Conservation (phyloP, 1,284 basidiomycete species). For the Puccinia brachypodii region DNA sequence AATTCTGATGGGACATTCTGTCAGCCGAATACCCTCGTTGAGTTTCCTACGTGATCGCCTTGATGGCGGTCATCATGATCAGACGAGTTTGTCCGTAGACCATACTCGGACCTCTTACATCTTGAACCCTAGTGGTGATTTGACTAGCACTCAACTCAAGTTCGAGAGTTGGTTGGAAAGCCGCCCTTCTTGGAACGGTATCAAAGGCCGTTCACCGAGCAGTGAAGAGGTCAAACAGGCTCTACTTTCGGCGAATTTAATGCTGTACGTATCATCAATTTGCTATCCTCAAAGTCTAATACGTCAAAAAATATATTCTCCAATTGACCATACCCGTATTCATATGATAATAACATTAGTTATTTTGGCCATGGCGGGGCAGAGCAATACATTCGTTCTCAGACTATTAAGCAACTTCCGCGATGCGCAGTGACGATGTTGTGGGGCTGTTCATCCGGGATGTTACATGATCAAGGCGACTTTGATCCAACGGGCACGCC, state of each 20-base stretch:
- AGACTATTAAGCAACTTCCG: slow-evolving; percentile 74
- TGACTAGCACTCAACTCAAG: slow-evolving; percentile 75
- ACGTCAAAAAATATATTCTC: too few relatives aligned
- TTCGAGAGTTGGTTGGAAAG: slow-evolving; percentile 73
- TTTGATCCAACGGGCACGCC: slow-evolving; percentile 90
- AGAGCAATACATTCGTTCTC: slow-evolving; percentile 87
- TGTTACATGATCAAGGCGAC: slow-evolving; percentile 82
- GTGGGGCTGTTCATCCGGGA: slow-evolving; percentile 96
- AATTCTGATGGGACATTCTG: slow-evolving; percentile 74
- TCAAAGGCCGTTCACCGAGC: slow-evolving; percentile 72
- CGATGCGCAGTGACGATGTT: slow-evolving; percentile 91
- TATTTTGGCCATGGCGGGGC: slow-evolving; percentile 97
- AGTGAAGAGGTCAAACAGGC: slow-evolving; percentile 77
- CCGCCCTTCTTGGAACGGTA: slow-evolving; percentile 73
- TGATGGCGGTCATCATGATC: slow-evolving; percentile 13
- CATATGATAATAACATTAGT: slow-evolving; percentile 60
- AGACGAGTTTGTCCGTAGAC: slow-evolving; percentile 60
- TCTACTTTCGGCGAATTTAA: slow-evolving; percentile 70
- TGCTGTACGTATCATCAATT: slow-evolving; percentile 68
- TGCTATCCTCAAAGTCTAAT: too few relatives aligned
- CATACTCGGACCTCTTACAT: slow-evolving; percentile 75
- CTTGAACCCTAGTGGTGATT: slow-evolving; percentile 88
- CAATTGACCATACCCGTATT: background rate
- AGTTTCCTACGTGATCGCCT: slow-evolving; percentile 80
- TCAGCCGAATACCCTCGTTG: slow-evolving; percentile 85